Evolutionary conservation across 768 basidiomycete species (phyloP), one percentile per base, ranked within the genome.

Genomic region (Gymnopilus dilepis): DNA sequence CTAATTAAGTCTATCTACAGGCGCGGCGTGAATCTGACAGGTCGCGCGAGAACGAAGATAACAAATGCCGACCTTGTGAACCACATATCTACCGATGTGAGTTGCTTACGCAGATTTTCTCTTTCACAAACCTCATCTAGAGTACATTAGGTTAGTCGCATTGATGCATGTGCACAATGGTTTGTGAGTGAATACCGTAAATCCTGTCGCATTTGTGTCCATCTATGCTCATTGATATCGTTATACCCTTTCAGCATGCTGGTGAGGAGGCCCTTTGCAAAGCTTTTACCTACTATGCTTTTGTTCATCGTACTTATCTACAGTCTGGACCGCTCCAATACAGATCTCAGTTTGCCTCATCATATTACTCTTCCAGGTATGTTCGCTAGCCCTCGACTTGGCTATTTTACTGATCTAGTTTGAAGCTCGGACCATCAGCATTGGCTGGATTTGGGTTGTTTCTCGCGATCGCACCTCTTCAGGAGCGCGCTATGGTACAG

Each of bases 1-100:
- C 77, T 94, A 26, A 91, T 90, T 52, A 82, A 83, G 41, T 85
- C 85, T 0, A 83, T 92, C 21, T 94, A 91, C 75, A 84, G 88
- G 64, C 86, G 90, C 51, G 84, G 86, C 4, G 80, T 92, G 34
- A 76, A 77, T 33, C 77, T 94, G 28, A 86, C 87, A 1, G 86
- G 86, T 5, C 88, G 86, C 72, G 83, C 89, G 9, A 80, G 91
- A 51, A 83, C 84, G 13, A 78, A 79, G 30, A 79, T 89, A 50
- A 81, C 86, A 2, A 92, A 91, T 67, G 78, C 82, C 28, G 80
- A 79, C 60, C 76, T 89, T 19, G 78, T 87, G 24, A 87, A 86
- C 65, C 86, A 86, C 65, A 82, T 88, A 51, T 83, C 82, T 9
- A 87, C 87, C 12, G 90, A 92, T 76, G 86, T 90, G 62, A 71